Percentiles rank a stretch among this genome's conserved stretches.
Evolutionary conservation across 176 grass and related monocot species (phyloP).

Genomic region (Bromus sterilis): DNA sequence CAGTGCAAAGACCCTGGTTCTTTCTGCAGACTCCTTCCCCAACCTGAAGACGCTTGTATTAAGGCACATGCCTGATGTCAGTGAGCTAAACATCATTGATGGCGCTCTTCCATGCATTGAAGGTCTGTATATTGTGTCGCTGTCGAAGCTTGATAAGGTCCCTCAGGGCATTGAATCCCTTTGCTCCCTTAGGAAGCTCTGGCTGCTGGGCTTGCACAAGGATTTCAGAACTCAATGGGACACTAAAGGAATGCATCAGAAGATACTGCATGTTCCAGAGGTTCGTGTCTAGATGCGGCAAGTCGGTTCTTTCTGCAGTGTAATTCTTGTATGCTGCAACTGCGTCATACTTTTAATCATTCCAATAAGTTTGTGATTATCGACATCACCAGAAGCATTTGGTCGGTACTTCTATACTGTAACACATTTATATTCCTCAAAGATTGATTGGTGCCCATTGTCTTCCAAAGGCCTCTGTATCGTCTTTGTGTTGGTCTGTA

Average conservation of each 20-base stretch:
- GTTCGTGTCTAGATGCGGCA: not conserved
- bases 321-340: not conserved
- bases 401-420: not conserved
- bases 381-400: not conserved
- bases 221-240: slow-evolving; percentile 7
- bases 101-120: slow-evolving; percentile 5
- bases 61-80: not conserved
- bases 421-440: not conserved
- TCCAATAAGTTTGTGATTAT: not conserved
- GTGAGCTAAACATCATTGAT: not conserved
- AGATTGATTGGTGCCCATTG: not conserved
- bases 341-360: not conserved
- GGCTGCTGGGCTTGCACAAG: not conserved
- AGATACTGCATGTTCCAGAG: not conserved
- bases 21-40: not conserved
- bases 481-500: not conserved
- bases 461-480: not conserved
- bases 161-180: slow-evolving; percentile 13
- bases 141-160: not conserved
- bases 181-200: not conserved
- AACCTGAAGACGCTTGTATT: slow-evolving; percentile 14
- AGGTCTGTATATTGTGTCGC: not conserved
- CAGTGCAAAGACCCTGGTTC: not conserved
- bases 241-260: not conserved
- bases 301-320: not conserved